A percentile compares a stretch with the other conserved stretches of the same genome.
These are phyloP conservation scores for Cyberlindnera euphorbiiphila DNA, from an alignment of 805 yeast genomes.

Conservation along the genomic window DNA sequence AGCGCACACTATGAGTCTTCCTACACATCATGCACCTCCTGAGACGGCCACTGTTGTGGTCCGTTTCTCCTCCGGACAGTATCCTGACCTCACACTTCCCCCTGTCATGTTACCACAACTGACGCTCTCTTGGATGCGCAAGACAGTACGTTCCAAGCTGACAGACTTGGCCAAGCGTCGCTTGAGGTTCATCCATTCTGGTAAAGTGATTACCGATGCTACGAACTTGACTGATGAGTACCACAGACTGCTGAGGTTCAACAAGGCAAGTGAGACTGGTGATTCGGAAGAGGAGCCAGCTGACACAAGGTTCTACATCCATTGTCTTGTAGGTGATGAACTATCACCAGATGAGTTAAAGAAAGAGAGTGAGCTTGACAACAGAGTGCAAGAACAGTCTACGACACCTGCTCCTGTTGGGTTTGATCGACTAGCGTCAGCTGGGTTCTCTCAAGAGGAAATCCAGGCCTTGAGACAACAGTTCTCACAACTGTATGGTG, in stretches of 20 bases:
- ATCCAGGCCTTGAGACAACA: constrained; percentile 68
- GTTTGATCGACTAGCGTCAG: constrained; percentile 75
- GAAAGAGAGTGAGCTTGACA: constrained; percentile 57
- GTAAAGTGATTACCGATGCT: constrained; percentile 56
- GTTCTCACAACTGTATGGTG: constrained; percentile 66
- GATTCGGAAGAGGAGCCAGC: constrained; percentile 6
- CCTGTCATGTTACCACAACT: constrained; percentile 31
- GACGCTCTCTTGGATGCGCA: constrained; percentile 38
- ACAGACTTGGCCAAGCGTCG: constrained; percentile 37
- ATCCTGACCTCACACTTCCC: constrained; percentile 39
- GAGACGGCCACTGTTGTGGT: constrained; percentile 28
- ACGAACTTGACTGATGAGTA: constrained; percentile 54
- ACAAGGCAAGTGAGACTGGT: constrained; percentile 3
- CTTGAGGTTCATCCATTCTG: constrained; percentile 64
- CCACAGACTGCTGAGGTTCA: constrained; percentile 27
- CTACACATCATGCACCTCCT: no score
- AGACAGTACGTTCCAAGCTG: constrained; percentile 35
- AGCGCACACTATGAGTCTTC: no score
- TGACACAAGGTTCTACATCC: constrained; percentile 52
- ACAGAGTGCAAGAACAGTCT: constrained; percentile 42
- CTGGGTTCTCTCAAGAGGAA: constrained; percentile 81
- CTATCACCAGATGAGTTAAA: constrained; percentile 51
- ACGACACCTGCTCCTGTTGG: constrained; percentile 74
- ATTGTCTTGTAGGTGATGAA: constrained; percentile 74
- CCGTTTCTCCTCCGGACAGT: constrained; percentile 43